Percentiles rank a stretch among this genome's conserved stretches.
Conservation (phyloP, 495 filamentous ascomycete genomes). For the Hyaloscypha finlandica region DNA sequence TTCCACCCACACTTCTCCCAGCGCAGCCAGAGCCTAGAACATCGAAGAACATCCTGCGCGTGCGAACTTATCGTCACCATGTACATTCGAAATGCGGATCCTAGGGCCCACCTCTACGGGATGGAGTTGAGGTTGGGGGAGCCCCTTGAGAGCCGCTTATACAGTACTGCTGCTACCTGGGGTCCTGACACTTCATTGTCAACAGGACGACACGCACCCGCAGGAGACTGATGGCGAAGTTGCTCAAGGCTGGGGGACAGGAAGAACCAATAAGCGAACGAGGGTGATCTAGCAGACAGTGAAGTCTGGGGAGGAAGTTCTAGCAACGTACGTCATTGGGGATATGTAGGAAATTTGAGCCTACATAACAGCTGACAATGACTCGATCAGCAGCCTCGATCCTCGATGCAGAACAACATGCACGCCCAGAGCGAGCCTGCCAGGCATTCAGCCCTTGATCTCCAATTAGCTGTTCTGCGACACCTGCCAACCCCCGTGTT, state of each 20-base stretch:
- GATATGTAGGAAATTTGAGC: neutral
- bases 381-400: neutral
- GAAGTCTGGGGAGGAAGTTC: neutral
- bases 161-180: neutral
- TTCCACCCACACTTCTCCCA: neutral
- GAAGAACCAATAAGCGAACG: neutral
- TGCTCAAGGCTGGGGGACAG: neutral
- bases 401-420: neutral
- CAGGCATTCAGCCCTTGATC: slow-evolving; percentile 6
- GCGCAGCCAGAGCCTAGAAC: neutral
- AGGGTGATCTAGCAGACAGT: neutral
- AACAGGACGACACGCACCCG: neutral
- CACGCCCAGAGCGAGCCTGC: neutral
- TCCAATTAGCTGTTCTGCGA: slow-evolving; percentile 19
- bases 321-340: neutral
- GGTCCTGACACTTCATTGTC: neutral
- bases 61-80: neutral
- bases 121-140: neutral
- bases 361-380: neutral
- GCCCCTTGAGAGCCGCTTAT: neutral
- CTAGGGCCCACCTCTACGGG: neutral
- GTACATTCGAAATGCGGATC: neutral
- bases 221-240: neutral
- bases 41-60: neutral
- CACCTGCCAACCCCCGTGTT: slow-evolving; percentile 18